A percentile compares a stretch with the other conserved stretches of the same genome.
phyloP scores from a whole-genome alignment of 345 rosid species.

The Eucalyptus sp. region DNA sequence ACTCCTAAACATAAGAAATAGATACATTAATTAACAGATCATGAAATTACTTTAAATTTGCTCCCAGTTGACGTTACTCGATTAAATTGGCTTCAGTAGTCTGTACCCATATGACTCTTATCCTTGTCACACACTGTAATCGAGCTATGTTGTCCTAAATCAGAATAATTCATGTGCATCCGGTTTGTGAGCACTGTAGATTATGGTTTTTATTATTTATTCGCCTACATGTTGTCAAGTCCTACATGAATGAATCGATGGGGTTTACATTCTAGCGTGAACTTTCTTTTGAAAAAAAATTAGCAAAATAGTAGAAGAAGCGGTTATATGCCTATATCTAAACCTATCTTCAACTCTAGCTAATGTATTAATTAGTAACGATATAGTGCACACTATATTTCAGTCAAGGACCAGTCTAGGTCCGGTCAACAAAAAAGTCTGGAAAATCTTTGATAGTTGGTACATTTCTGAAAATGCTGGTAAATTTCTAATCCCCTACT shows the following conservation, averaged over 20 bases:
- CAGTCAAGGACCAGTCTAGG: not conserved
- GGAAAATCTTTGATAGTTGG: not conserved
- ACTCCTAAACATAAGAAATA: not conserved
- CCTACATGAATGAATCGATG: not conserved
- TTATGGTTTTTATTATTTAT: not conserved
- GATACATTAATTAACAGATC: not conserved
- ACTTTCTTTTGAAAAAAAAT: too few species aligned
- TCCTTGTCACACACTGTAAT: not conserved
- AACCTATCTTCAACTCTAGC: not conserved
- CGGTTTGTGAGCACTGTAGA: not conserved
- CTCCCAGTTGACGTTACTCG: not conserved
- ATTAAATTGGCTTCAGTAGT: not conserved
- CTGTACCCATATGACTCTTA: not conserved
- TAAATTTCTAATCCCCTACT: not conserved
- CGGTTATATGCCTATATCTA: not conserved
- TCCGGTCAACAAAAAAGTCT: not conserved
- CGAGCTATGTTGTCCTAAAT: not conserved
- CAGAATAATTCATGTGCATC: not conserved
- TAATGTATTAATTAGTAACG: not conserved
- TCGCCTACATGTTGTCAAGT: not conserved
- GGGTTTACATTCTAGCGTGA: not conserved
- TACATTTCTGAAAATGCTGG: not conserved
- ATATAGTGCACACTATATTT: not conserved
- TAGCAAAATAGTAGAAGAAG: not conserved
- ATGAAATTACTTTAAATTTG: not conserved